phyloP scores from a whole-genome alignment of 306 rosid species.

The Gastrolobium villosum region DNA sequence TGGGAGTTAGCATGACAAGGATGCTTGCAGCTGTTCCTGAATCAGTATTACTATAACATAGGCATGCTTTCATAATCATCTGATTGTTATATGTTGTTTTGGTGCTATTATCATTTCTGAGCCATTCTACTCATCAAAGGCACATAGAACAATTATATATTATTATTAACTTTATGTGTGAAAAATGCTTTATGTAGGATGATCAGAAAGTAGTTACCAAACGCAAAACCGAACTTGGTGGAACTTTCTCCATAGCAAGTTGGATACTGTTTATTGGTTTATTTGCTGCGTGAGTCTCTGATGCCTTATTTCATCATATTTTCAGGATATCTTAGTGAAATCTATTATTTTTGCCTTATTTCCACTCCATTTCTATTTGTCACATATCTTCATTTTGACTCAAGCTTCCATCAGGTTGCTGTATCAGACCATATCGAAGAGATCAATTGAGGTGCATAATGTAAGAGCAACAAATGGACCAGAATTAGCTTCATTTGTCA shows the following conservation, averaged over 20 bases:
- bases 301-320: slow-evolving; percentile 11
- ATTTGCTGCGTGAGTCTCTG: slow-evolving; percentile 89
- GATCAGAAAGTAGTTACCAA: slow-evolving; percentile 87
- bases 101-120: slow-evolving; percentile 14
- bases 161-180: slow-evolving; percentile 10
- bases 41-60: slow-evolving; percentile 18
- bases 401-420: slow-evolving; percentile 79
- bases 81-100: slow-evolving; percentile 37
- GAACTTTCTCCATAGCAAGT: slow-evolving; percentile 95
- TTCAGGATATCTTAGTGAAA: slow-evolving; percentile 18
- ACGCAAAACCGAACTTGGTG: slow-evolving; percentile 99
- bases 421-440: slow-evolving; percentile 91
- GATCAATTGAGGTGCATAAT: slow-evolving; percentile 92
- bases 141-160: slow-evolving; percentile 19
- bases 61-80: slow-evolving; percentile 4
- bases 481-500: slow-evolving; percentile 72
- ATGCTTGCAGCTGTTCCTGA: slow-evolving; percentile 28
- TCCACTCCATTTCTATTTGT: slow-evolving; percentile 29
- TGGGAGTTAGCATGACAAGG: neutral
- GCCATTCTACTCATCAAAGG: neutral
- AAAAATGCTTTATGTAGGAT: slow-evolving; percentile 66
- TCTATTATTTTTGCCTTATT: slow-evolving; percentile 5
- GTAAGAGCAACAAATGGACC: slow-evolving; percentile 88
- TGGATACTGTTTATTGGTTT: slow-evolving; percentile 93
- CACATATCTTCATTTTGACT: slow-evolving; percentile 52